phyloP scores from a whole-genome alignment of 2,329 filamentous ascomycete genomes.

The Purpureocillium lavendulum region DNA sequence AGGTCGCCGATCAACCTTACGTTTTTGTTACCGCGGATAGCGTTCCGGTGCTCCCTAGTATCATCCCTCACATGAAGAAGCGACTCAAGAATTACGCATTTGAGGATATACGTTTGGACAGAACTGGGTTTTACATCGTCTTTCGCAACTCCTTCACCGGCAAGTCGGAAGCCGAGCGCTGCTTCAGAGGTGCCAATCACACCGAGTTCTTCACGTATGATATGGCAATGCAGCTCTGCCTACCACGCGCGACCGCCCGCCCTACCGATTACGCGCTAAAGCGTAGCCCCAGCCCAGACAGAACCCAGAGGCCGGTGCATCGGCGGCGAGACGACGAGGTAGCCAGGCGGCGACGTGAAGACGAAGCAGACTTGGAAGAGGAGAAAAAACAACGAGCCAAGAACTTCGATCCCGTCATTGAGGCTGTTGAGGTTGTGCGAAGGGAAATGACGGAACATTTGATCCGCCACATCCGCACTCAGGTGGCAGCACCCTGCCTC shows the following conservation, averaged over 20 bases:
- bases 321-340: constrained; percentile 54
- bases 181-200: constrained; percentile 70
- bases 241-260: constrained; percentile 18
- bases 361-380: constrained; percentile 76
- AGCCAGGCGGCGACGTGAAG: constrained; percentile 58
- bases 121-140: constrained; percentile 82
- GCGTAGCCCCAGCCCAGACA: constrained; percentile 27
- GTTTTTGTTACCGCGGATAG: constrained; percentile 82
- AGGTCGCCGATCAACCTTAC: constrained; percentile 74
- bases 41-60: constrained; percentile 79
- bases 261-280: constrained; percentile 15
- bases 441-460: constrained; percentile 80
- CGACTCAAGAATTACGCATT: constrained; percentile 76
- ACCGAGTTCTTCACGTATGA: constrained; percentile 82
- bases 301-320: constrained; percentile 13
- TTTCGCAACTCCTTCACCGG: constrained; percentile 74
- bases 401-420: constrained; percentile 81
- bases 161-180: constrained; percentile 72
- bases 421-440: constrained; percentile 71
- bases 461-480: constrained; percentile 79
- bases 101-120: constrained; percentile 75
- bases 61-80: constrained; percentile 83
- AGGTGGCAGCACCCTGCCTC: constrained; percentile 73
- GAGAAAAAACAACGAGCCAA: constrained; percentile 83
- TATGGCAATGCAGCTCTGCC: constrained; percentile 78